Conservation (phyloP, 148 eudicot species). For the Chenopodium album region DNA sequence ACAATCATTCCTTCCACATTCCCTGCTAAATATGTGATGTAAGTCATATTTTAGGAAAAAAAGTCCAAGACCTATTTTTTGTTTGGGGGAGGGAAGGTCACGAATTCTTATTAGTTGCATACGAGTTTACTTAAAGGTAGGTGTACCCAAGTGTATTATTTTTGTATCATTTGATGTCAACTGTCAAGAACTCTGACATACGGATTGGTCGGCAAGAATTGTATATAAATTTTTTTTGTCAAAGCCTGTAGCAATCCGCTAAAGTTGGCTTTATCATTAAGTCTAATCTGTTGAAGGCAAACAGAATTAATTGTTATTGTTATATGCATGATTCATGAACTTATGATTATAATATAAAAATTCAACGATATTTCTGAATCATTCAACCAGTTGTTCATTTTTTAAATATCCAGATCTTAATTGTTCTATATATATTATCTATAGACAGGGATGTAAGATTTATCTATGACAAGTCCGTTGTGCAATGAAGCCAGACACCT, state of each 20-base stretch:
- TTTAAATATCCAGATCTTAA: not conserved
- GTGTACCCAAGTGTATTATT: too few relatives aligned
- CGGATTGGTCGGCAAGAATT: not conserved
- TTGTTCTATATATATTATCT: not conserved
- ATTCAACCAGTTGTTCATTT: conserved; percentile 4
- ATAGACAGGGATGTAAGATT: not conserved
- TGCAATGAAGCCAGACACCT: conserved; percentile 51
- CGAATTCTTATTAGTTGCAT: too few relatives aligned
- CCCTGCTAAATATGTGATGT: not conserved
- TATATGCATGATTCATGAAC: not conserved
- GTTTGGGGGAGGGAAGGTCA: too few relatives aligned
- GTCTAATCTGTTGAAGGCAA: not conserved
- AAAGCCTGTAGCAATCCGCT: not conserved
- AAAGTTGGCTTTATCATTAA: not conserved
- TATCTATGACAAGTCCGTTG: conserved; percentile 25
- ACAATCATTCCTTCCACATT: not conserved
- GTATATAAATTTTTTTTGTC: not conserved
- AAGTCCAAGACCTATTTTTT: not conserved
- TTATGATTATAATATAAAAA: not conserved
- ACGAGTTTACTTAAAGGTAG: too few relatives aligned
- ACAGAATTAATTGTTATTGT: not conserved
- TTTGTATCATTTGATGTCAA: too few relatives aligned
- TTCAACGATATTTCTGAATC: not conserved
- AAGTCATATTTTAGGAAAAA: not conserved
- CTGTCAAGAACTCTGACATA: too few relatives aligned